A percentile compares a stretch with the other conserved stretches of the same genome.
Evolutionary conservation across 345 rosid genomes (phyloP).

Genomic region (Raphanus raphanistrum): DNA sequence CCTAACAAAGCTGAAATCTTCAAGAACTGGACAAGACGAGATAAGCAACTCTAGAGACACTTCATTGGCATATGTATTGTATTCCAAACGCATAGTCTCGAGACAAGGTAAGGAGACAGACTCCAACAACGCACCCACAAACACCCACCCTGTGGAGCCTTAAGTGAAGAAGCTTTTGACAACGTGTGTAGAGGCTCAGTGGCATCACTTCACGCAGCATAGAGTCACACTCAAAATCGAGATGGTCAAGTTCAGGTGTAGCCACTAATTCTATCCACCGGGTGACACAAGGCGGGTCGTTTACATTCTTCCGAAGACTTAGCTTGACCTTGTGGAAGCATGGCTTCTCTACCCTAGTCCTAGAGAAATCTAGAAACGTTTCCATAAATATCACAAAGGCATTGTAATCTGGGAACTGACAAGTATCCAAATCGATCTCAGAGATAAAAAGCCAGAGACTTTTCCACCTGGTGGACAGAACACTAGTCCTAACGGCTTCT

Average conservation of each 20-base stretch:
- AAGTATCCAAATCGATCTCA: background rate
- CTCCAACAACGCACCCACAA: too few relatives aligned
- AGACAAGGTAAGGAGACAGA: slow-evolving; percentile 11
- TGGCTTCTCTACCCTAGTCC: background rate
- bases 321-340: slow-evolving; percentile 3
- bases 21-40: background rate
- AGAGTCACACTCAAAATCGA: background rate
- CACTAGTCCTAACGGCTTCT: background rate
- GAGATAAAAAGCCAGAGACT: background rate
- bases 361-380: background rate
- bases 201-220: background rate
- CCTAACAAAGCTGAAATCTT: background rate
- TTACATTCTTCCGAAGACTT: background rate
- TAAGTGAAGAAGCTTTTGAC: background rate
- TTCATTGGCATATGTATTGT: background rate
- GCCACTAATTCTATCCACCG: slow-evolving; percentile 2
- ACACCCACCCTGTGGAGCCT: too few relatives aligned
- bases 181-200: background rate
- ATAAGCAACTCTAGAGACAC: background rate
- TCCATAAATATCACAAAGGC: background rate
- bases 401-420: background rate
- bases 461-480: slow-evolving; percentile 10
- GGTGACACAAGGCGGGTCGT: background rate
- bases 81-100: background rate
- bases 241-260: background rate